Conservation (phyloP, 225 moss, liverwort and hornwort species). For the Straminergon stramineum region DNA sequence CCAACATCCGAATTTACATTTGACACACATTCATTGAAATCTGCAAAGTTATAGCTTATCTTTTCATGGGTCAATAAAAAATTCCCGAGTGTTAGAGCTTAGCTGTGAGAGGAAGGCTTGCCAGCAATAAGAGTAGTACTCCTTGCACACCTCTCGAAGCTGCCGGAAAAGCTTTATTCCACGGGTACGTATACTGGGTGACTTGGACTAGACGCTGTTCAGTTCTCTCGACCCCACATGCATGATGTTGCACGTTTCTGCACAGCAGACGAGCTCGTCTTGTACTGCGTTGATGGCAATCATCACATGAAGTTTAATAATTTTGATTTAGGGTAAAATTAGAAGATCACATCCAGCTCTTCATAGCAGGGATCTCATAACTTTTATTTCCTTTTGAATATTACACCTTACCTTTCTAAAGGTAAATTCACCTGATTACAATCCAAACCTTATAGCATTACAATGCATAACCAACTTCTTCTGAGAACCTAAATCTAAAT, state of each 20-base stretch:
- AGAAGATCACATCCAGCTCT: neutral
- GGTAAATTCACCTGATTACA: neutral
- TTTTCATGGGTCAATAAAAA: neutral
- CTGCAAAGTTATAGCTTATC: neutral
- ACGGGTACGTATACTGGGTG: neutral
- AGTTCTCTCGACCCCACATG: neutral
- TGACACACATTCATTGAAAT: neutral
- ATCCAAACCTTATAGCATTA: neutral
- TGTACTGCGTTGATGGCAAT: neutral
- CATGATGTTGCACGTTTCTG: neutral
- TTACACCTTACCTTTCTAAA: neutral
- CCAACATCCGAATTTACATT: neutral
- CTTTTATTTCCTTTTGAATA: too few relatives aligned
- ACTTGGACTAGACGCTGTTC: neutral
- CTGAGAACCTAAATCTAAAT: neutral
- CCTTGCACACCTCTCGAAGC: neutral
- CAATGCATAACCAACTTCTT: neutral
- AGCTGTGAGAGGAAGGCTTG: neutral
- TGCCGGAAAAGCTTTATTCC: neutral
- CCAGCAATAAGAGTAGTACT: neutral
- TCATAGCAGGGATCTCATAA: neutral
- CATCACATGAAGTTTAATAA: neutral
- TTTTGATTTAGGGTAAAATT: neutral
- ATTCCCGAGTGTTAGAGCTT: neutral
- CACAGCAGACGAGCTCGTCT: neutral